Evolutionary conservation across 495 filamentous ascomycete species (phyloP).

Genomic region (Daldinia vernicosa): DNA sequence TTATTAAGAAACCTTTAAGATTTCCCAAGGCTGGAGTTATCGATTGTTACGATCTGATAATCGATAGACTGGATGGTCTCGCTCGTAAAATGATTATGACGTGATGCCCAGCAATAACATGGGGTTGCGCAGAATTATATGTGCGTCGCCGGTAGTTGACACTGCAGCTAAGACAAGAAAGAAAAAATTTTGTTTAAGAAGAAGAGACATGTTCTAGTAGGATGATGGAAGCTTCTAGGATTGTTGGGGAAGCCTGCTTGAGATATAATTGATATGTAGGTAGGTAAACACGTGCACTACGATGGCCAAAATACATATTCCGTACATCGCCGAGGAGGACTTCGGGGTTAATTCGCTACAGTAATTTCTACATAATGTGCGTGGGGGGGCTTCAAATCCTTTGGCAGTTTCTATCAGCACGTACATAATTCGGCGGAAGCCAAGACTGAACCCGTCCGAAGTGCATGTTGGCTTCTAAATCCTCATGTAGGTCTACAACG

Average conservation of each 20-base stretch:
- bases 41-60: slow-evolving; percentile 38
- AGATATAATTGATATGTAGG: background rate
- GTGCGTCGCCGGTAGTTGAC: background rate
- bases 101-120: slow-evolving; percentile 4
- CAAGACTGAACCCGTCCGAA: background rate
- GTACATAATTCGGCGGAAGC: background rate
- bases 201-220: background rate
- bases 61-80: slow-evolving; percentile 15
- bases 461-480: background rate
- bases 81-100: slow-evolving; percentile 2
- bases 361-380: background rate
- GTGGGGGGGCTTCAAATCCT: slow-evolving; percentile 9
- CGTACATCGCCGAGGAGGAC: background rate
- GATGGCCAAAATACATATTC: slow-evolving; percentile 1
- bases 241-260: background rate
- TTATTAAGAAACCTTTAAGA: slow-evolving; percentile 5
- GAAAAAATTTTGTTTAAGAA: background rate
- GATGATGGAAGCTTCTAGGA: slow-evolving; percentile 2
- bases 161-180: background rate
- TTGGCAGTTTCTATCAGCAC: background rate
- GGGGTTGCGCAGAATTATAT: background rate
- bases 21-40: slow-evolving; percentile 19
- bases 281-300: background rate
- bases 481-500: background rate
- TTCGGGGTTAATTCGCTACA: background rate